These are phyloP conservation scores for Wickerhamiella musiphila DNA, from an alignment of 805 yeast species.

Conservation along the genomic window DNA sequence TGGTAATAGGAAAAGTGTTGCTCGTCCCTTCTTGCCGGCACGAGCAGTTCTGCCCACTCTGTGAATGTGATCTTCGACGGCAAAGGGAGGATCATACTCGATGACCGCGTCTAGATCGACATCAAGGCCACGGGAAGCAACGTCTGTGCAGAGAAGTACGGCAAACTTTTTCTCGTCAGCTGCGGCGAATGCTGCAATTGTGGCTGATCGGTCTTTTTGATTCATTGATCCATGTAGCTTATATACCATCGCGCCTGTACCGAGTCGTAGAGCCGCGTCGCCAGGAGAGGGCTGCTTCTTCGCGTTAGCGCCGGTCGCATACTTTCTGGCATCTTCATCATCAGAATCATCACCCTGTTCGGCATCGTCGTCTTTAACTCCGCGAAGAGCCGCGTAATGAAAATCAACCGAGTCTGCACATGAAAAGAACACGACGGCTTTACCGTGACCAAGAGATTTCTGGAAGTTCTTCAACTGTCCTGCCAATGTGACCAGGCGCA, in stretches of 20 bases:
- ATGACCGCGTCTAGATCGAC: conserved; percentile 71
- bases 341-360: conserved; percentile 21
- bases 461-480: conserved; percentile 36
- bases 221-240: conserved; percentile 83
- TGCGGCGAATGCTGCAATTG: conserved; percentile 40
- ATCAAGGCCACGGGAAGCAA: conserved; percentile 93
- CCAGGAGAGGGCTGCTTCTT: conserved; percentile 23
- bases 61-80: conserved; percentile 87
- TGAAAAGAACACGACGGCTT: conserved; percentile 61
- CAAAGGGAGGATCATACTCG: conserved; percentile 90
- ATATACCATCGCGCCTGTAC: conserved; percentile 31
- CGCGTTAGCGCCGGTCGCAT: not conserved
- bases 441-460: conserved; percentile 14
- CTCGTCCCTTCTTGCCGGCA: conserved; percentile 76
- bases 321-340: conserved; percentile 13
- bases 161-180: conserved; percentile 19
- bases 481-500: conserved; percentile 66
- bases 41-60: conserved; percentile 97
- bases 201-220: conserved; percentile 67
- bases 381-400: conserved; percentile 61
- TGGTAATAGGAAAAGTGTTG: conserved; percentile 67
- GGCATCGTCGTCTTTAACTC: conserved; percentile 21
- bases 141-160: conserved; percentile 86
- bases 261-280: conserved; percentile 36
- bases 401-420: conserved; percentile 96